A percentile compares a stretch with the other conserved stretches of the same genome.
These are phyloP conservation scores for Komagataella pseudopastoris DNA, from an alignment of 805 yeast species.

Conservation along the genomic window DNA sequence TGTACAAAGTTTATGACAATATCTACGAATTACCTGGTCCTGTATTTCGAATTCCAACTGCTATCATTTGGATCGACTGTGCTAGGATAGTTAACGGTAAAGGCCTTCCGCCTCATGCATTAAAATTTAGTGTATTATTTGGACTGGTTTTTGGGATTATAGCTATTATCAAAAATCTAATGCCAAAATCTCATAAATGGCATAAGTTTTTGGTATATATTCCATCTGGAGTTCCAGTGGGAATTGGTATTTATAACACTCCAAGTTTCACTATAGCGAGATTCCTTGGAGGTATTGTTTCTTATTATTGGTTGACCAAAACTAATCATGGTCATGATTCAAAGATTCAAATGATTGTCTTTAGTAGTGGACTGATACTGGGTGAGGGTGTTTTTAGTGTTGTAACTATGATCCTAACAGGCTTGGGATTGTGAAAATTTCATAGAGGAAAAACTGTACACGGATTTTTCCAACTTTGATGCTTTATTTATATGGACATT, in stretches of 20 bases:
- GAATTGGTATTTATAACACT: constrained; percentile 88
- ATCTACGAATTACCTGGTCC: constrained; percentile 80
- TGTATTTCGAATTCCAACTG: constrained; percentile 83
- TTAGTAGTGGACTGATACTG: constrained; percentile 81
- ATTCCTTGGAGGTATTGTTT: constrained; percentile 72
- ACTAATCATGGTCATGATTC: constrained; percentile 22
- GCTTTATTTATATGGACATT: background rate
- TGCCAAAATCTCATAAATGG: constrained; percentile 26
- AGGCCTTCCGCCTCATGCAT: constrained; percentile 75
- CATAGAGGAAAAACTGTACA: background rate
- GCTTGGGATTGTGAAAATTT: constrained; percentile 50
- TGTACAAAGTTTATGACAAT: constrained; percentile 70
- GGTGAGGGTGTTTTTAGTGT: constrained; percentile 92
- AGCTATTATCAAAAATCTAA: constrained; percentile 45
- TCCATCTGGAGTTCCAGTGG: constrained; percentile 95
- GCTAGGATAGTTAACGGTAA: constrained; percentile 85
- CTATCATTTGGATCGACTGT: constrained; percentile 93
- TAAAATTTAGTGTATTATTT: constrained; percentile 41
- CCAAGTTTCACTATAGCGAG: constrained; percentile 92
- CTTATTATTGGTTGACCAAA: constrained; percentile 41
- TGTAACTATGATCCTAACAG: constrained; percentile 64
- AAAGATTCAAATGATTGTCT: constrained; percentile 67
- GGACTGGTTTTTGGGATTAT: constrained; percentile 60
- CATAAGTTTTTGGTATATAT: constrained; percentile 37
- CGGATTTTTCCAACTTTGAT: background rate